These are phyloP conservation scores for Solanum ossicruentum DNA, from an alignment of 257 asterid species.

Conservation along the genomic window DNA sequence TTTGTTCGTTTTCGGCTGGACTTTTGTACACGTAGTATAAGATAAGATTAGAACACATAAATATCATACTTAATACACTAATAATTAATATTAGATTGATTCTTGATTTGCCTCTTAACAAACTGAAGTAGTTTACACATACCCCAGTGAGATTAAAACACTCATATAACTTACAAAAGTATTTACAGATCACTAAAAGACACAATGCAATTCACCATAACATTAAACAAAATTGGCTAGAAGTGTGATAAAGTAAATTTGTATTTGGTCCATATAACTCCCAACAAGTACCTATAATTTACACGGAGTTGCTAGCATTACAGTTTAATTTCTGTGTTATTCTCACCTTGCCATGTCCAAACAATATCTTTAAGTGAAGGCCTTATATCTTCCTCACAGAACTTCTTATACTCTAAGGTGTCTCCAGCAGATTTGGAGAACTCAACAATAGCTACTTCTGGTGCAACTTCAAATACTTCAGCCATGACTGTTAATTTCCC, in stretches of 20 bases:
- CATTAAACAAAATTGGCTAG: not conserved
- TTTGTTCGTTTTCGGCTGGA: not conserved
- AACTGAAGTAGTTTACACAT: not conserved
- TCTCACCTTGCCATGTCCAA: constrained; percentile 98
- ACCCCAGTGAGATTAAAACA: not conserved
- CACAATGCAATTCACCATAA: not conserved
- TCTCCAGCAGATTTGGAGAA: constrained; percentile 70
- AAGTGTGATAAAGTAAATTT: not conserved
- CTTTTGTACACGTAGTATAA: not conserved
- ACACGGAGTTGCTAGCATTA: not conserved
- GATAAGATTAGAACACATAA: not conserved
- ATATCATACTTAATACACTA: not conserved
- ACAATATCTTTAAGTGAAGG: constrained; percentile 80
- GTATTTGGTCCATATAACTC: not conserved
- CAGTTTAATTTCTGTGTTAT: constrained; percentile 3
- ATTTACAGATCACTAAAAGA: not conserved
- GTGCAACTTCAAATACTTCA: constrained; percentile 73
- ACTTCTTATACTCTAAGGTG: constrained; percentile 63
- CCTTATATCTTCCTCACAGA: constrained; percentile 64
- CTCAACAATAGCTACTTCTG: constrained; percentile 74
- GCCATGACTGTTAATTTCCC: constrained; percentile 56
- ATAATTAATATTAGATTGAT: not conserved
- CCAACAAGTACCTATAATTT: not conserved
- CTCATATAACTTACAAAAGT: not conserved
- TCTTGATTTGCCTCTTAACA: not conserved